Percentiles rank a stretch among this genome's conserved stretches.
These are phyloP conservation scores for Glaciozyma antarctica DNA, from an alignment of 768 basidiomycete species.

Conservation along the genomic window DNA sequence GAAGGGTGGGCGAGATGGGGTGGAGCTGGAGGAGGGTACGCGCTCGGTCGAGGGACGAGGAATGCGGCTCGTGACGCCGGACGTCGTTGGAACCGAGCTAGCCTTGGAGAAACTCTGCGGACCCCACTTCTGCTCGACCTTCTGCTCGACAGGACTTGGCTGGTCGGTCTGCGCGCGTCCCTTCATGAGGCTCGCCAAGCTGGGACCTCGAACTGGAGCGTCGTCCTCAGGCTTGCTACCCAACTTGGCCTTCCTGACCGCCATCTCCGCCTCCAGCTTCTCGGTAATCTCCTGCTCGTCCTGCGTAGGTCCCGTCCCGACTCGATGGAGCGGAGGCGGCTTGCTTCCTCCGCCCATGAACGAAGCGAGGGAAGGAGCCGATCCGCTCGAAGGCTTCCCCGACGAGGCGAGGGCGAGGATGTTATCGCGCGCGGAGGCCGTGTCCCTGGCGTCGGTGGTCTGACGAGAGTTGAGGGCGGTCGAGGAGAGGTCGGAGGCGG, in stretches of 20 bases:
- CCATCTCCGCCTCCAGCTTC: conserved; percentile 27
- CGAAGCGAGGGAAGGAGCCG: conserved; percentile 16
- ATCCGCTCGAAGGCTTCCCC: neutral
- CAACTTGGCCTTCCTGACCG: conserved; percentile 13
- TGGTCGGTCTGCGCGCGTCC: neutral
- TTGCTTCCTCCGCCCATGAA: conserved; percentile 23
- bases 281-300: conserved; percentile 20
- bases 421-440: conserved; percentile 19
- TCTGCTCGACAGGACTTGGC: neutral
- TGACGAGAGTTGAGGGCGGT: neutral
- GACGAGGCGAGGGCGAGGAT: conserved; percentile 17
- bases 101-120: neutral
- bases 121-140: conserved; percentile 1
- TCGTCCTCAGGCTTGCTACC: neutral
- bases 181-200: conserved; percentile 19
- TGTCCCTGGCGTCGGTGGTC: conserved; percentile 10
- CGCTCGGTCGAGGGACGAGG: neutral
- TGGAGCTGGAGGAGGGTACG: neutral
- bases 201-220: neutral
- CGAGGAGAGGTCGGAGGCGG: neutral
- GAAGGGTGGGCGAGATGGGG: neutral
- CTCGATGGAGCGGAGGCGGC: conserved; percentile 9
- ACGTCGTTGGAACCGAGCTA: neutral
- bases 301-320: conserved; percentile 16
- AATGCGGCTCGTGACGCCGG: neutral